A percentile compares a stretch with the other conserved stretches of the same genome.
phyloP scores from a whole-genome alignment of 1,284 basidiomycete species.

The Rhodotorula sp. region DNA sequence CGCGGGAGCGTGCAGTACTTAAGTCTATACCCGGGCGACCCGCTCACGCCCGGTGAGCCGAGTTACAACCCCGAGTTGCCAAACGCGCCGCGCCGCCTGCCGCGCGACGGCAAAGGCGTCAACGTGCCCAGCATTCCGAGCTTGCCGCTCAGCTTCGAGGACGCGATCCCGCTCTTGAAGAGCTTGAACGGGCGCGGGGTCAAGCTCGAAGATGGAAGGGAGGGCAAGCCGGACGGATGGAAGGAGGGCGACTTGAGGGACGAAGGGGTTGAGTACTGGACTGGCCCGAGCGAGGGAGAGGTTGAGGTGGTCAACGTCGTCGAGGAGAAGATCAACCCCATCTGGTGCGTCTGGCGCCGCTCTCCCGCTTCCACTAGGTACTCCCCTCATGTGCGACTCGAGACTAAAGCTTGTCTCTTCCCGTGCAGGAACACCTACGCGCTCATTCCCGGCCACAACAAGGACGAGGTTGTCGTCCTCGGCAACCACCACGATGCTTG shows the following conservation, averaged over 20 bases:
- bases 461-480: constrained; percentile 73
- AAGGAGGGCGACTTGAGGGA: constrained; percentile 54
- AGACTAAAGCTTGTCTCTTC: too few relatives aligned
- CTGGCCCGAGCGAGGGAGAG: constrained; percentile 56
- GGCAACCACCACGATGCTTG: constrained; percentile 84
- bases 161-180: constrained; percentile 56
- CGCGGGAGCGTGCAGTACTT: constrained; percentile 85
- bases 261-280: constrained; percentile 57
- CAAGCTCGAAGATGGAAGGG: constrained; percentile 38
- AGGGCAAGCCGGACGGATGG: constrained; percentile 44
- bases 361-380: background rate
- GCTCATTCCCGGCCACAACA: constrained; percentile 80
- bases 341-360: constrained; percentile 34
- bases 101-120: constrained; percentile 45
- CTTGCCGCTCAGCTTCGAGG: constrained; percentile 57
- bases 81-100: constrained; percentile 64
- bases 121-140: constrained; percentile 60
- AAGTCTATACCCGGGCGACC: constrained; percentile 76
- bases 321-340: constrained; percentile 67
- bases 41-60: constrained; percentile 82
- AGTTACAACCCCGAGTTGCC: constrained; percentile 63
- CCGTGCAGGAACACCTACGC: constrained; percentile 75
- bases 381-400: background rate
- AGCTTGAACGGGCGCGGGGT: constrained; percentile 51
- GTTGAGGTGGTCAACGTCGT: constrained; percentile 60